Base-by-base conservation (phyloP, 2,329 filamentous ascomycete genomes). In the Epicoccum nigrum region DNA sequence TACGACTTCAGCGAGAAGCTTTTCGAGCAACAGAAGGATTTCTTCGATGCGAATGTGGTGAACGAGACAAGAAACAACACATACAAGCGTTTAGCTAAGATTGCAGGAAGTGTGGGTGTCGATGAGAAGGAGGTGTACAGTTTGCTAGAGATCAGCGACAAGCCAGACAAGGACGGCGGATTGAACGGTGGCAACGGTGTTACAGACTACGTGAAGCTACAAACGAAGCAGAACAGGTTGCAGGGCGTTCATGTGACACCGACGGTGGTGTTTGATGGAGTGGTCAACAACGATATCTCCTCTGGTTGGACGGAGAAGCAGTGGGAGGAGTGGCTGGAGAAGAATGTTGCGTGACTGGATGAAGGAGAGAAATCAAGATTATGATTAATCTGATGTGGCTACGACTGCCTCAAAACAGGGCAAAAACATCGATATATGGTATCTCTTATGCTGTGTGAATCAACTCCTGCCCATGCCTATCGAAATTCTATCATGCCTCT, bases 161-260 rank as follows among this genome's bases (percentile, higher is more conserved):
- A 86, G 78, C 81, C 88, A 0, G 83, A 73, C 4, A 77, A 80
- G 34, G 86, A 90, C 62, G 90, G 88, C 0, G 77, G 80, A 25
- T 72, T 92, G 71, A 97, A 97, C 70, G 72, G 69, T 7, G 92
- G 93, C 0, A 97, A 97, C 71, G 78, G 79, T 49, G 87, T 95
- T 43, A 97, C 92, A 19, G 83, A 88, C 69, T 91, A 96, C 72
- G 74, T 97, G 47, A 97, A 96, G 80, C 74, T 90, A 40, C 77
- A 93, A 65, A 85, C 93, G 55, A 95, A 92, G 82, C 87, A 87
- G 72, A 81, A 90, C 64, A 80, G 93, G 34, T 75, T 94, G 60
- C 83, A 89, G 7, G 89, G 92, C 11, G 85, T 96, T 34, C 93
- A 97, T 77, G 90, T 97, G 32, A 93, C 90, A 33, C 93, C 93